Evolutionary conservation across 768 basidiomycete species (phyloP).

Genomic region (Trametopsis cervina): DNA sequence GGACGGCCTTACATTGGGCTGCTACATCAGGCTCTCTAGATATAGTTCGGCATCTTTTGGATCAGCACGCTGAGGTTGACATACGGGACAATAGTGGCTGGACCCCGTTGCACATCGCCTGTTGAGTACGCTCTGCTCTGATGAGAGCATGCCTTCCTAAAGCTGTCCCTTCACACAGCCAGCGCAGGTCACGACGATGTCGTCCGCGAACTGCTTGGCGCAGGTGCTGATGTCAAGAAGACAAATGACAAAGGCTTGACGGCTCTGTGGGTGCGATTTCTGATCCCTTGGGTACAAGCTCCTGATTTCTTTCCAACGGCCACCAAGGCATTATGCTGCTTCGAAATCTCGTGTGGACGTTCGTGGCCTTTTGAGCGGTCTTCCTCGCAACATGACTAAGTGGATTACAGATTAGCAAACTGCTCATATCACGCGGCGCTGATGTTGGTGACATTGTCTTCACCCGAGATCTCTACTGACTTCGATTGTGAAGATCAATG

Average conservation of each 20-base stretch:
- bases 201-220: slow-evolving; percentile 70
- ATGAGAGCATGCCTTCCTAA: background rate
- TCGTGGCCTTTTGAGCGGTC: slow-evolving; percentile 8
- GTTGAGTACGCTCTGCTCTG: slow-evolving; percentile 27
- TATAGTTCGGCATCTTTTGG: slow-evolving; percentile 60
- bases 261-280: slow-evolving; percentile 53
- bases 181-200: slow-evolving; percentile 77
- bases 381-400: background rate
- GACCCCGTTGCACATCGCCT: slow-evolving; percentile 77
- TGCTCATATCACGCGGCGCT: slow-evolving; percentile 81
- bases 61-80: slow-evolving; percentile 64
- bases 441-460: slow-evolving; percentile 59
- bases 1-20: slow-evolving; percentile 85
- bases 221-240: slow-evolving; percentile 77
- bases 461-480: slow-evolving; percentile 26
- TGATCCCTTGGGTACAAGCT: background rate
- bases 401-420: slow-evolving; percentile 68
- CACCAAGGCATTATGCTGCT: slow-evolving; percentile 85
- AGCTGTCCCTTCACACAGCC: slow-evolving; percentile 34
- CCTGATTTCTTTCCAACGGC: background rate
- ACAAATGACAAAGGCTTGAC: slow-evolving; percentile 80
- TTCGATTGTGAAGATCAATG: slow-evolving; percentile 65
- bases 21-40: slow-evolving; percentile 67
- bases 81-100: slow-evolving; percentile 61
- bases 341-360: slow-evolving; percentile 87